Evolutionary conservation across 176 grass and related monocot genomes (phyloP).

Genomic region (Eleusine indica): DNA sequence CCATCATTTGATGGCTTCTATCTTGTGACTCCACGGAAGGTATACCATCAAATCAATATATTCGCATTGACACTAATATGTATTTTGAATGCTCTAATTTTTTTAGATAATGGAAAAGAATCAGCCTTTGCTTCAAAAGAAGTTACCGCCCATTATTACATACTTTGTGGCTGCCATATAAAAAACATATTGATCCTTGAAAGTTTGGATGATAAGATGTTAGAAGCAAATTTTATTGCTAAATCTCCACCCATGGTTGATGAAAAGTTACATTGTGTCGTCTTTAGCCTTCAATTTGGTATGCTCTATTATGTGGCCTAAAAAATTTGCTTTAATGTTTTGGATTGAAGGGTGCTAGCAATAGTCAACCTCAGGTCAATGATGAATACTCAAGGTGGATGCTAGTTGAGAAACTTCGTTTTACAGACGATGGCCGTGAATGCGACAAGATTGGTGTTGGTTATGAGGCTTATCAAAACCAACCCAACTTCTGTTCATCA

Average conservation of each 20-base stretch:
- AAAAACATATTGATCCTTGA: too few relatives aligned
- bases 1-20: constrained; percentile 74
- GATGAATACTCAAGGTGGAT: constrained; percentile 87
- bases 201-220: too few relatives aligned
- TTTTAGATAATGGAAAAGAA: too few relatives aligned
- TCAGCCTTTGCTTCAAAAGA: too few relatives aligned
- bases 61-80: neutral
- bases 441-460: constrained; percentile 90
- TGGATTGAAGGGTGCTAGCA: constrained; percentile 40
- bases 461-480: constrained; percentile 69
- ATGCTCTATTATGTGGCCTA: constrained; percentile 8
- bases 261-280: too few relatives aligned
- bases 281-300: neutral
- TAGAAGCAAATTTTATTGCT: too few relatives aligned
- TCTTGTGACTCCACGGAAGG: constrained; percentile 83
- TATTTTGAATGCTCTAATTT: too few relatives aligned
- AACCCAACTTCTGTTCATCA: constrained; percentile 74
- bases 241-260: too few relatives aligned
- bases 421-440: constrained; percentile 68
- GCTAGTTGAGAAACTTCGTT: constrained; percentile 74
- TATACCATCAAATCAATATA: constrained; percentile 35
- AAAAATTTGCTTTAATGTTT: constrained; percentile 12
- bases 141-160: too few relatives aligned
- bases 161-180: too few relatives aligned
- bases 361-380: constrained; percentile 52